Conservation (phyloP, 75 land plant genomes). For the Selaginella tamariscina region DNA sequence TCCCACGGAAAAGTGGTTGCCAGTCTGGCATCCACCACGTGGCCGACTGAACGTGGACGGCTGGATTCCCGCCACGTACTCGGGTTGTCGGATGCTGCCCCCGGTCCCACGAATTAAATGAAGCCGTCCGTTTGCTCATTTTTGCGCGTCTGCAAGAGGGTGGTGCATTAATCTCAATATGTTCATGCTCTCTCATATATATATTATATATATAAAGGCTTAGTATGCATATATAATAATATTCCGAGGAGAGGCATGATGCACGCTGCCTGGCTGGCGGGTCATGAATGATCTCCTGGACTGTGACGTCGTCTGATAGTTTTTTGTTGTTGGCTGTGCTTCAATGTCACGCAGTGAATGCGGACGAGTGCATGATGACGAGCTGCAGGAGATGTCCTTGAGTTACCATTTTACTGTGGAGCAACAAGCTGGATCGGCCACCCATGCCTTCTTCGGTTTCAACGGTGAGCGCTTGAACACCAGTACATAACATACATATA, state of each 20-base stretch:
- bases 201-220: no score
- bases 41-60: not conserved
- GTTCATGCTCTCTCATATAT: no score
- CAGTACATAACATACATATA: no score
- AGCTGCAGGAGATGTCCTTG: slow-evolving; percentile 61
- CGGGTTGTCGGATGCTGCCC: not conserved
- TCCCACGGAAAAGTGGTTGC: not conserved
- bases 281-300: not conserved
- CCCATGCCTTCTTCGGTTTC: slow-evolving; percentile 78
- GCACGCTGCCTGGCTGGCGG: not conserved
- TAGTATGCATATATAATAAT: no score
- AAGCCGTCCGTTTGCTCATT: not conserved
- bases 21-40: not conserved
- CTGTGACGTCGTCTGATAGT: not conserved
- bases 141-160: not conserved
- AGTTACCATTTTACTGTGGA: slow-evolving; percentile 59
- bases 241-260: not conserved
- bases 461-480: slow-evolving; percentile 55
- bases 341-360: slow-evolving; percentile 38
- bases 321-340: not conserved
- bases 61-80: not conserved
- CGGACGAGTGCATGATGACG: slow-evolving; percentile 59
- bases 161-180: no score
- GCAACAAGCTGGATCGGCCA: slow-evolving; percentile 53
- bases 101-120: not conserved